A percentile compares a stretch with the other conserved stretches of the same genome.
These are phyloP conservation scores for Fusarium camptoceras DNA, from an alignment of 2,329 filamentous ascomycete species.

Conservation along the genomic window DNA sequence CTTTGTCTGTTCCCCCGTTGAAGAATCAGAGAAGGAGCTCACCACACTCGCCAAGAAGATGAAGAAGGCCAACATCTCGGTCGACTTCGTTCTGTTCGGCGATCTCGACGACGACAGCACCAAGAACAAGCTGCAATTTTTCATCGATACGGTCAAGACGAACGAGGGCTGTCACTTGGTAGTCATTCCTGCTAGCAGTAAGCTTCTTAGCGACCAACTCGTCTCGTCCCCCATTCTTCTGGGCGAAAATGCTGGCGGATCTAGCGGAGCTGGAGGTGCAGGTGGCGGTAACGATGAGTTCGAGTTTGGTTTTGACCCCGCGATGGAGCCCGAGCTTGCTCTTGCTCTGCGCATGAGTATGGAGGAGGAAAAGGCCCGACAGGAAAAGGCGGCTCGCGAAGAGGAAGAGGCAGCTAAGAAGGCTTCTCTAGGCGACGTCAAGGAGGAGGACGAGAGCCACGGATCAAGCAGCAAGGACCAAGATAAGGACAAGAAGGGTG, in stretches of 20 bases:
- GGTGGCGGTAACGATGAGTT: conserved; percentile 74
- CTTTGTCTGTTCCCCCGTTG: conserved; percentile 92
- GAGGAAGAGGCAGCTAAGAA: conserved; percentile 80
- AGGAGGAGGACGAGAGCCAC: conserved; percentile 76
- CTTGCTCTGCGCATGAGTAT: conserved; percentile 96
- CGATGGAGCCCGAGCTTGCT: conserved; percentile 91
- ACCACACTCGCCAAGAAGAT: conserved; percentile 94
- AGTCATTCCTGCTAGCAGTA: conserved; percentile 89
- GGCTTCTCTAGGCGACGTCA: conserved; percentile 82
- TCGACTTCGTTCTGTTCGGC: conserved; percentile 96
- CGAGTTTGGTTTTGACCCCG: conserved; percentile 87
- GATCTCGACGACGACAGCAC: conserved; percentile 91
- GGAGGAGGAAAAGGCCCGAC: conserved; percentile 95
- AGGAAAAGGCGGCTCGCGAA: conserved; percentile 85
- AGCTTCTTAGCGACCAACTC: conserved; percentile 92
- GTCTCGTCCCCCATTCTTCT: conserved; percentile 90
- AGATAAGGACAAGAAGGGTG: conserved; percentile 75
- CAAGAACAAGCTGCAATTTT: conserved; percentile 90
- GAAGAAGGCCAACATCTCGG: conserved; percentile 96
- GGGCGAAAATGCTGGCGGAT: conserved; percentile 76
- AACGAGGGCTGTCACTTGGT: conserved; percentile 92
- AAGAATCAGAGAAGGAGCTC: conserved; percentile 89
- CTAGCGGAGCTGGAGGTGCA: conserved; percentile 66
- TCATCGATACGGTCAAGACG: conserved; percentile 92
- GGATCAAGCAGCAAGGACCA: conserved; percentile 76